These are phyloP conservation scores for Aquilaria sinensis DNA, from an alignment of 345 rosid genomes.

Conservation along the genomic window DNA sequence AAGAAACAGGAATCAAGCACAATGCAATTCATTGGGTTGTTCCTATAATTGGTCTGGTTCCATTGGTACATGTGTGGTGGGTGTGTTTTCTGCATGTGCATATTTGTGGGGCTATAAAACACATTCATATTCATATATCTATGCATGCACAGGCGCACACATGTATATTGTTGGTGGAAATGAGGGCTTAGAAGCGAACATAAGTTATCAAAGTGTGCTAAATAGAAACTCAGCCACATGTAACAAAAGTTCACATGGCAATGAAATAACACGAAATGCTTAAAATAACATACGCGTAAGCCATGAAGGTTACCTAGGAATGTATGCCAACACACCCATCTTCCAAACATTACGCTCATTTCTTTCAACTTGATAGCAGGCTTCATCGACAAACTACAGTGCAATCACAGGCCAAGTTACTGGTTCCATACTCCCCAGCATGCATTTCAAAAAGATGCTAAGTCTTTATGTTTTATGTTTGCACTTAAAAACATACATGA, in stretches of 20 bases:
- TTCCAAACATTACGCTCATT: slow-evolving; percentile 77
- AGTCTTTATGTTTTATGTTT: background rate
- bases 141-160: too few species aligned
- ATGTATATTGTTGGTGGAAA: too few species aligned
- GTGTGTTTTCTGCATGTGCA: too few species aligned
- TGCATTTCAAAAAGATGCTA: background rate
- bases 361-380: slow-evolving; percentile 89
- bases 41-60: too few species aligned
- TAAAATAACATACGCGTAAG: too few species aligned
- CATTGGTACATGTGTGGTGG: too few species aligned
- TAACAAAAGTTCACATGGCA: background rate
- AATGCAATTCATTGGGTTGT: too few species aligned
- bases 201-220: too few species aligned
- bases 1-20: too few species aligned
- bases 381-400: slow-evolving; percentile 88
- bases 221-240: background rate
- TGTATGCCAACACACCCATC: slow-evolving; percentile 79
- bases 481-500: slow-evolving; percentile 47
- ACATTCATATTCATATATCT: too few species aligned
- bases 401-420: slow-evolving; percentile 11
- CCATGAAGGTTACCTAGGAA: slow-evolving; percentile 48
- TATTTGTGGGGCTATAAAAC: too few species aligned
- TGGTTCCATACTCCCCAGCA: slow-evolving; percentile 9
- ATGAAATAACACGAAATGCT: background rate
- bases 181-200: too few species aligned